Base-by-base conservation (phyloP, 208 protist genomes). In the Porcisia hertigi region DNA sequence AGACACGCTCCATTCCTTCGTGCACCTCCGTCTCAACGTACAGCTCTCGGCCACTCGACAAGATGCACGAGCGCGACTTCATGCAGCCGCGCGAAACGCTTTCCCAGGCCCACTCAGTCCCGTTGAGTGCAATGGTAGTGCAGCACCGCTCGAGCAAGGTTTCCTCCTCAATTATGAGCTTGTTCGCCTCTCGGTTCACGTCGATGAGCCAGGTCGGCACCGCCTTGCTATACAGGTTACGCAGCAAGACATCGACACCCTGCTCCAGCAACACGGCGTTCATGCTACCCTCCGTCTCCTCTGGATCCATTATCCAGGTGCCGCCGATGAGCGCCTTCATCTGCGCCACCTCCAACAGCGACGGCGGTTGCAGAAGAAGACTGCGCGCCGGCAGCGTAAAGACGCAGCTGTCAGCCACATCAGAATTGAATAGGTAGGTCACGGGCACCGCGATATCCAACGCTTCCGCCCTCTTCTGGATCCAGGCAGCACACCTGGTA, bases 291-390 rank as follows among this genome's bases (percentile, higher is more conserved):
- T 72, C 67, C 12, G 82, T 80, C 55, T 79, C 58, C 8, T 79
- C 77, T 6, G 81, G 73, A 54, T 84, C 78, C 57, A 88, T 81
- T 59, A 78, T 62, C 89, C 89, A 93, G 36, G 62, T 73, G 16
- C 89, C 89, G 59, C 81, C 71, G 60, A 88, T 75, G 73, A 83
- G 55, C 14, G 81, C 82, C 71, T 89, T 84, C 2, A 91, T 81
- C 71, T 88, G 82, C 20, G 84, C 54, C 36, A 89, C n/a, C 57
- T 88, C 89, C 16, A 88, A 62, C 23, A 53, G 67, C 2, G 80
- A 78, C 0, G 84, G 63, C 43, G 78, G 69, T 43, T 72, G 62
- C 63, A 59, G 34, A 43, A 91, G 65, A 34, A 81, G 18, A 4
- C 43, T 66, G 20, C 41, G 71, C 23, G 81, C 55, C 14, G 86